Evolutionary conservation across 805 yeast species (phyloP).

Genomic region (Jamesozyma hellenica): DNA sequence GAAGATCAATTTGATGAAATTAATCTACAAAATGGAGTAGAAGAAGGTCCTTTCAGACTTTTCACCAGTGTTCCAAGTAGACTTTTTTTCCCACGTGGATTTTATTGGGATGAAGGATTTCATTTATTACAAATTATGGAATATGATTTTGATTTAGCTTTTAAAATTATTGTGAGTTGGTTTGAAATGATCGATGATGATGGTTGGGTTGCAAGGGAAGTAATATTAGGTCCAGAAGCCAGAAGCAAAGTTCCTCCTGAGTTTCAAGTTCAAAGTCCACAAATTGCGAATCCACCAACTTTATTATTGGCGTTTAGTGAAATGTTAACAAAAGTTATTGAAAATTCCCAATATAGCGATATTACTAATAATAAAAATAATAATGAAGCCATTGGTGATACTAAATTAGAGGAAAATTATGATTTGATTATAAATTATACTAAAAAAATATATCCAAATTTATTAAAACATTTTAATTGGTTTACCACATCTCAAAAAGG

Average conservation of each 20-base stretch:
- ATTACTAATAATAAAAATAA: constrained; percentile 3
- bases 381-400: constrained; percentile 16
- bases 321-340: constrained; percentile 39
- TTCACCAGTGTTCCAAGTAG: constrained; percentile 85
- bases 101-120: constrained; percentile 98
- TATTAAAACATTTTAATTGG: constrained; percentile 74
- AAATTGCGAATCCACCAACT: constrained; percentile 93
- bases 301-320: constrained; percentile 62
- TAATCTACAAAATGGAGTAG: constrained; percentile 38
- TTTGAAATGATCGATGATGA: constrained; percentile 60
- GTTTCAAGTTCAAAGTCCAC: constrained; percentile 77
- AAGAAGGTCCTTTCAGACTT: constrained; percentile 69
- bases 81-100: constrained; percentile 92
- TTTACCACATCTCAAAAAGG: constrained; percentile 77
- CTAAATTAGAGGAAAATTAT: constrained; percentile 45
- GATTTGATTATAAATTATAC: constrained; percentile 52
- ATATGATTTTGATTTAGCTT: constrained; percentile 72
- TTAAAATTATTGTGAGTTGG: constrained; percentile 83
- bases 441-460: constrained; percentile 58
- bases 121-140: constrained; percentile 74
- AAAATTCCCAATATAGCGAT: constrained; percentile 5
- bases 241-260: constrained; percentile 77
- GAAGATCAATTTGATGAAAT: constrained; percentile 57
- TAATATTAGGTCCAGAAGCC: constrained; percentile 84
- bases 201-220: constrained; percentile 97